These are phyloP conservation scores for Lotus japonicus DNA, from an alignment of 306 rosid species.

Conservation along the genomic window DNA sequence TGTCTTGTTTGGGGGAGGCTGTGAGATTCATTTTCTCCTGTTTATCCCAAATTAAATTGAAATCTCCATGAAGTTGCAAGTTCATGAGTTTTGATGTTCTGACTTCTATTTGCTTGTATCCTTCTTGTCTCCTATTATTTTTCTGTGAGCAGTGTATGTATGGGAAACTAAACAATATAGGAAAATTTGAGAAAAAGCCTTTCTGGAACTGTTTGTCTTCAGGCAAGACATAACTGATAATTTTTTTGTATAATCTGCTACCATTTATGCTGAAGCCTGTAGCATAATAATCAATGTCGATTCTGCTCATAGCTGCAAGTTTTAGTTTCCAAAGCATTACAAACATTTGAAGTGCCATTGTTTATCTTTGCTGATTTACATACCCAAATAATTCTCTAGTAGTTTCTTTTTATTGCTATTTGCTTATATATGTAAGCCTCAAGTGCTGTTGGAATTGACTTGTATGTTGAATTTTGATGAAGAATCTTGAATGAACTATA, in stretches of 20 bases:
- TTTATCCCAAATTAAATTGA: neutral
- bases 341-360: no score
- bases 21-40: neutral
- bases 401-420: neutral
- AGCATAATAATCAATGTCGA: neutral
- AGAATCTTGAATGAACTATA: no score
- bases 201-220: neutral
- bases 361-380: no score
- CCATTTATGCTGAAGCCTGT: neutral
- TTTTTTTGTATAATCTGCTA: neutral
- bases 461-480: no score
- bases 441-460: neutral
- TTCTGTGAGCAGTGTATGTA: neutral
- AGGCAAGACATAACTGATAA: neutral
- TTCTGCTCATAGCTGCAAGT: neutral
- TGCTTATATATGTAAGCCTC: neutral
- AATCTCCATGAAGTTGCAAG: neutral
- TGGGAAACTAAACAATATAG: neutral
- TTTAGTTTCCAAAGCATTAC: neutral
- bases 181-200: constrained; percentile 7
- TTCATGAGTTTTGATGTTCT: neutral
- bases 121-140: neutral
- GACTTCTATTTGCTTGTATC: neutral
- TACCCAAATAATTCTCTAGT: no score
- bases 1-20: neutral